These are phyloP conservation scores for Gracilaria domingensis DNA, from an alignment of 23 red algal species.

Conservation along the genomic window DNA sequence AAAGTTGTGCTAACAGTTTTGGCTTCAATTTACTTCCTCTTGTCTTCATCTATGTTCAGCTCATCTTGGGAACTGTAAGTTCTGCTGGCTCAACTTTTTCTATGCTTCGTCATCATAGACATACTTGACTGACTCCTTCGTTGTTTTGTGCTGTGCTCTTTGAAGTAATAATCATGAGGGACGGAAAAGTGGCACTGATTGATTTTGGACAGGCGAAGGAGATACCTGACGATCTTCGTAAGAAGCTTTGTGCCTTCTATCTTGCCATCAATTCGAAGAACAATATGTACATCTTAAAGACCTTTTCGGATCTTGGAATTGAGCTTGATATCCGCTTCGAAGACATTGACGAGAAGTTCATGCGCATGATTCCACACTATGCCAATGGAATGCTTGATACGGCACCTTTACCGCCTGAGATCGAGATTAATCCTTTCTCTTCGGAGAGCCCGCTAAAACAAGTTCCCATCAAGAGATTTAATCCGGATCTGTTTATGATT, in stretches of 20 bases:
- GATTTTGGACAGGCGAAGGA: conserved; percentile 98
- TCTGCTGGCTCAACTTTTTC: neutral
- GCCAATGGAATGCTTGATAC: conserved; percentile 93
- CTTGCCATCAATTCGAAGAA: conserved; percentile 72
- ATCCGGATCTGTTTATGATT: conserved; percentile 89
- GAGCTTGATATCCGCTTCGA: conserved; percentile 73
- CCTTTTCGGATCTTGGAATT: conserved; percentile 82
- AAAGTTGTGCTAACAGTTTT: neutral
- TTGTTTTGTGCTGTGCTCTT: neutral
- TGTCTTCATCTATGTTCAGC: neutral
- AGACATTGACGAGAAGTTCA: conserved; percentile 52
- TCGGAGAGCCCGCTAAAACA: conserved; percentile 66
- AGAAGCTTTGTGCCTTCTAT: conserved; percentile 91
- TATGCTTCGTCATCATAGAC: neutral
- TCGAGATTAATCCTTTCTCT: conserved; percentile 88
- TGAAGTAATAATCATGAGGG: conserved; percentile 80
- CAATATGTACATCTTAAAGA: conserved; percentile 58
- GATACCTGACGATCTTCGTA: conserved; percentile 70
- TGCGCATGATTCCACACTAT: conserved; percentile 77
- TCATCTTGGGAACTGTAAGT: conserved; percentile 67
- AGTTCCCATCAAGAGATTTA: conserved; percentile 76
- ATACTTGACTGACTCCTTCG: neutral
- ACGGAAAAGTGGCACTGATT: conserved; percentile 86
- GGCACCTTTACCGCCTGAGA: conserved; percentile 64
- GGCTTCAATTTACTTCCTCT: neutral